Base-by-base conservation (phyloP, 2,329 filamentous ascomycete genomes). In the Ascochyta fabae region DNA sequence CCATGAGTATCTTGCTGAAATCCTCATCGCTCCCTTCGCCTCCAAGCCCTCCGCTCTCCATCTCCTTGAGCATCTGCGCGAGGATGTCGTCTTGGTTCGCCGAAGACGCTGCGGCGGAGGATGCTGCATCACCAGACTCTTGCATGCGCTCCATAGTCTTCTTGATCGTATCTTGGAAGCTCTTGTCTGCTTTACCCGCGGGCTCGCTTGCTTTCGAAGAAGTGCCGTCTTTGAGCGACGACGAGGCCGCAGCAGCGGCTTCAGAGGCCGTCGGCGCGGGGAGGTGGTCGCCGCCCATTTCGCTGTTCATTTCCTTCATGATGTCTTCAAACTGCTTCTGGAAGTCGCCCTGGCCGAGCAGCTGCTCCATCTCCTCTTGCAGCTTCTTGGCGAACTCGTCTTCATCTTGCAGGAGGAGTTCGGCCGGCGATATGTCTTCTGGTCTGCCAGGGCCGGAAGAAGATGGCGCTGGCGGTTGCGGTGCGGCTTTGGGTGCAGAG, bases 101-200 rank as follows among this genome's bases (percentile, higher is more conserved):
- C 6, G 88, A 84, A 1, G 86, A 88, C 2, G 88, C 83, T 0
- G 91, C 91, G 0, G 85, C 84, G 2, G 91, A 90, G 0, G 91
- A 92, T 4, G 93, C 93, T 64, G 92, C 88, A 36, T 94, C 88
- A 2, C 91, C 92, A 0, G 92, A 96, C 31, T 86, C 86, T 69
- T 96, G 90, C 92, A 99, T 96, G 44, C 95, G 89, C 77, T 96
- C 91, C 90, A 99, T 97, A 0, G 95, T 98, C 66, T 87, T 87
- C 57, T 89, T 88, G 67, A 99, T 98, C 0, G 91, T 96, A 56
- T 96, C 92, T 71, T 96, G 92, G 76, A 99, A 99, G 0, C 84
- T 86, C 42, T 88, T 86, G 36, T 91, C 88, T 35, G 80, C 75
- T 26, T 78, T 77, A n/a, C 36, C 44, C 1, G 60, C 3, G 10